Base-by-base conservation (phyloP, 2,329 filamentous ascomycete species). In the Cladosporium sp. region DNA sequence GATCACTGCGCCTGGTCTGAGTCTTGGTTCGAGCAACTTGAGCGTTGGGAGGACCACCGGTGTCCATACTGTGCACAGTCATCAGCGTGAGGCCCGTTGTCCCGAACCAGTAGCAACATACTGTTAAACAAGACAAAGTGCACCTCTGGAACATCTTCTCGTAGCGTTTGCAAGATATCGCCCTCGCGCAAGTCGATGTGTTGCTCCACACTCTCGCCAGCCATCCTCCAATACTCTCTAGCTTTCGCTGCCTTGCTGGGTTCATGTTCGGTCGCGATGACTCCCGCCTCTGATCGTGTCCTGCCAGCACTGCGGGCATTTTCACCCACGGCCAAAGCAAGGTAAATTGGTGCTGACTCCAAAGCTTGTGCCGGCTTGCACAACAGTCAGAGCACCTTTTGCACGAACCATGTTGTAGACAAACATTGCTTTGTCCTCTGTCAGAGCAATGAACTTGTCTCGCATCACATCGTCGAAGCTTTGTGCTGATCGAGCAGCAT, bases 191-290 rank as follows among this genome's bases (percentile, higher is more conserved):
- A 74, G 31, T 88, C 86, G 70, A 89, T 86, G 70, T 78, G 77
- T 3, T 73, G 71, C 64, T 80, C 79, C 0, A 88, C 79, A 16
- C 80, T 79, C 0, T 80, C 75, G 0, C 85, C 86, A 2, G 81
- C 81, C 60, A 79, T 73, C 29, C 73, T 75, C 86, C 87, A 89
- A 70, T 88, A 75, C 69, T 79, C 58, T 23, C 68, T 61, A 6
- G 87, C 86, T 58, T 72, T 74, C 3, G 69, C 76, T 0, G 85
- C 85, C 74, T 89, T 89, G 6, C 70, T 72, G 0, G 77, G 72
- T 72, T 89, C 87, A 29, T 87, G 83, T 74, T 89, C 87, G 0
- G 87, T 89, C 0, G 82, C 86, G 70, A 89, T 84, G 0, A 89
- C 86, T 46, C 69, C 80, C 0, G 80, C 83, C 1, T 40, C 37